phyloP scores from a whole-genome alignment of 2,329 filamentous ascomycete genomes.

The Colletotrichum plurivorum region DNA sequence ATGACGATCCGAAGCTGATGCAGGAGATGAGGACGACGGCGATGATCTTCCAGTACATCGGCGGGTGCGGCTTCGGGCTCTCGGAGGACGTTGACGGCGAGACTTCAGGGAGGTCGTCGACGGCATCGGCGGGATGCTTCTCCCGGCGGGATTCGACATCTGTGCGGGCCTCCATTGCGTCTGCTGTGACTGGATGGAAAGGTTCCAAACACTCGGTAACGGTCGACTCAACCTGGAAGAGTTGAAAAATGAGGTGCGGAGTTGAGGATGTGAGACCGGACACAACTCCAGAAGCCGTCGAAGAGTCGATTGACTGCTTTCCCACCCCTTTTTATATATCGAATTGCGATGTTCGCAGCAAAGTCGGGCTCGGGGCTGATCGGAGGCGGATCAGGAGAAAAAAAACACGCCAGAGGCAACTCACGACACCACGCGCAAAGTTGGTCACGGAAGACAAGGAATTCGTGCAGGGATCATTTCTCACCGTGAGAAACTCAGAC shows the following conservation, averaged over 20 bases:
- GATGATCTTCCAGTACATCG: conserved; percentile 42
- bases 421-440: conserved; percentile 2
- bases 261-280: neutral
- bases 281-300: neutral
- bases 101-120: conserved; percentile 22
- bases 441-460: conserved; percentile 9
- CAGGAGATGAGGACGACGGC: conserved; percentile 64
- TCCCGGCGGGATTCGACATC: conserved; percentile 29
- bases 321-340: conserved; percentile 7
- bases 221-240: neutral
- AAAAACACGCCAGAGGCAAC: conserved; percentile 1
- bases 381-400: conserved; percentile 22
- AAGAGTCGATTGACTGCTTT: too few species aligned
- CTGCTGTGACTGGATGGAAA: neutral
- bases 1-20: conserved; percentile 72
- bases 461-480: conserved; percentile 9
- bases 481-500: neutral
- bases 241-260: neutral
- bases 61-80: conserved; percentile 20
- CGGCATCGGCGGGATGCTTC: conserved; percentile 27
- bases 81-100: conserved; percentile 12
- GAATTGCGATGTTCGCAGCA: neutral
- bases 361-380: neutral
- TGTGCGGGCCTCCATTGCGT: conserved; percentile 22
- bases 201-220: conserved; percentile 3